These are phyloP conservation scores for Fusarium sp. DNA, from an alignment of 2,329 filamentous ascomycete genomes.

Conservation along the genomic window DNA sequence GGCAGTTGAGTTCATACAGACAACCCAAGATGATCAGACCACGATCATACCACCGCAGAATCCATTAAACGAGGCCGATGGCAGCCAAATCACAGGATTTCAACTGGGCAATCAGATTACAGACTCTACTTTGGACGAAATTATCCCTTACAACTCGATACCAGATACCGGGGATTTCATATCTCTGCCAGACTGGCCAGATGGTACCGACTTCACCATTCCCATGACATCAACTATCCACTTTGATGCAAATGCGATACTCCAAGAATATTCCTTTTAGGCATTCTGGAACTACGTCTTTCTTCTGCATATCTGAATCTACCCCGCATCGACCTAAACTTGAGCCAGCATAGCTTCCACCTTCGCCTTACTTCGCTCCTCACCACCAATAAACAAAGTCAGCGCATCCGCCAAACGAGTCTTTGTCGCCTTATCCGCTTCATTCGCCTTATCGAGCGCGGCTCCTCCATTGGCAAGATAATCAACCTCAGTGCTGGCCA, in stretches of 20 bases:
- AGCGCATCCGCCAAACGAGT: constrained; percentile 59
- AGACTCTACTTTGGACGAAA: too few relatives aligned
- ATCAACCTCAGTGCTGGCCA: constrained; percentile 59
- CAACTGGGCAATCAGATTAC: background rate
- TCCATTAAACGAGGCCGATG: background rate
- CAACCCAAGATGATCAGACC: background rate
- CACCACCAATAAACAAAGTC: constrained; percentile 58
- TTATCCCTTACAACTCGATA: too few relatives aligned
- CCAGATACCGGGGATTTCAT: background rate
- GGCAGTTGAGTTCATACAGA: background rate
- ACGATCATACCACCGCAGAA: background rate
- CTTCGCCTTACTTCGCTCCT: constrained; percentile 57
- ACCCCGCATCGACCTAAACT: constrained; percentile 2
- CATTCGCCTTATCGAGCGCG: constrained; percentile 60
- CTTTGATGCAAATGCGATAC: background rate
- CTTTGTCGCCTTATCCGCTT: constrained; percentile 56
- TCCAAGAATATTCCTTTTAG: constrained; percentile 9
- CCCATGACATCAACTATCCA: background rate
- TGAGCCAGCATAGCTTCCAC: constrained; percentile 52
- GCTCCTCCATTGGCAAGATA: constrained; percentile 63
- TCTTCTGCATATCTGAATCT: too few relatives aligned
- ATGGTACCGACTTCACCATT: background rate
- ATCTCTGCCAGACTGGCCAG: background rate
- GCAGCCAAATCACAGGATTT: accelerated
- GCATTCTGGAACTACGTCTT: too few relatives aligned